These are phyloP conservation scores for Eleusine coracana DNA, from an alignment of 176 grass and related monocot genomes.

Conservation along the genomic window DNA sequence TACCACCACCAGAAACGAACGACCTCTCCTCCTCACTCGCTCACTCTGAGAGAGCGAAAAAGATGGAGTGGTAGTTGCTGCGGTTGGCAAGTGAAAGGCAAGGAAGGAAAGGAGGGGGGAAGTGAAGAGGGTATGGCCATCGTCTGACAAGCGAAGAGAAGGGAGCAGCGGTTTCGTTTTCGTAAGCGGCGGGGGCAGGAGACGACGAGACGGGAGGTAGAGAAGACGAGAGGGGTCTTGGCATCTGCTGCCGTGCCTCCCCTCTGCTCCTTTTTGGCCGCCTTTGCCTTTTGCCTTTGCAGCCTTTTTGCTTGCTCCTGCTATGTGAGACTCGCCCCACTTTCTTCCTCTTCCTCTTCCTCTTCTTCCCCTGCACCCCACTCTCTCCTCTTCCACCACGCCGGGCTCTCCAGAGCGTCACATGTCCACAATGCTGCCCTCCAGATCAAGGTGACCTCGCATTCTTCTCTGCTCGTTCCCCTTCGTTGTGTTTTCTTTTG, in stretches of 20 bases:
- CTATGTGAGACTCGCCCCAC: slow-evolving; percentile 1
- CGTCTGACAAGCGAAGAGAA: not conserved
- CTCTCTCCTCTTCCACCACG: not conserved
- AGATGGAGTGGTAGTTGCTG: not conserved
- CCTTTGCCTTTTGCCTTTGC: slow-evolving; percentile 49
- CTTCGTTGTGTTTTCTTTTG: not conserved
- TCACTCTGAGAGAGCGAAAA: not conserved
- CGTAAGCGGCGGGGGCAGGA: not conserved
- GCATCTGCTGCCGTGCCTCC: not conserved
- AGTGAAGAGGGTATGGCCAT: not conserved
- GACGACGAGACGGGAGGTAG: not conserved
- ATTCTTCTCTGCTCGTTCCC: not conserved
- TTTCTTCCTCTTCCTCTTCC: not conserved
- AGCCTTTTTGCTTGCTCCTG: slow-evolving; percentile 29
- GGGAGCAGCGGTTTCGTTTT: not conserved
- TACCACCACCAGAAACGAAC: too few relatives aligned
- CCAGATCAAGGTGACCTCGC: slow-evolving; percentile 52
- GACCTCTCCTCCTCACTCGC: too few relatives aligned
- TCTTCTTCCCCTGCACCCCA: not conserved
- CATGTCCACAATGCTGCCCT: slow-evolving; percentile 66
- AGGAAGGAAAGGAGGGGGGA: not conserved
- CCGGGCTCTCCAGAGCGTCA: not conserved
- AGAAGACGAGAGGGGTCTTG: not conserved
- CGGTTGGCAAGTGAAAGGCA: not conserved
- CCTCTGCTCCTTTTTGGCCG: slow-evolving; percentile 11